phyloP scores from a whole-genome alignment of 2,329 filamentous ascomycete genomes.

The Albifimbria verrucaria region DNA sequence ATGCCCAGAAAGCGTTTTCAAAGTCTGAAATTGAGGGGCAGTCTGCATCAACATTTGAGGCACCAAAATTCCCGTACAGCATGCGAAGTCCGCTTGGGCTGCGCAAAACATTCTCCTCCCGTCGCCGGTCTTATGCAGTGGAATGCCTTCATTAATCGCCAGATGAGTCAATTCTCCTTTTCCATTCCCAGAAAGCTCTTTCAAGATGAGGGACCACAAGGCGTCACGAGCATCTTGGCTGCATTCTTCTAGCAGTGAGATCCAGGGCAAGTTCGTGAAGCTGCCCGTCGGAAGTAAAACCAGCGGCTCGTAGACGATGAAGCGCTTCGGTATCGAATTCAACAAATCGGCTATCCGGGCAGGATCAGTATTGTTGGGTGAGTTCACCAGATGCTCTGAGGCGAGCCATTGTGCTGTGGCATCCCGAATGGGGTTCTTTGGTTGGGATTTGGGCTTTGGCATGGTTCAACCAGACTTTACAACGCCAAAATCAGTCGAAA shows the following conservation, averaged over 20 bases:
- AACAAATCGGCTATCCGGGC: constrained; percentile 28
- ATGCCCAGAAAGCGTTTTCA: constrained; percentile 70
- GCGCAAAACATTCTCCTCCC: constrained; percentile 65
- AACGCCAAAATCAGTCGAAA: no score
- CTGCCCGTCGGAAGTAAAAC: constrained; percentile 57
- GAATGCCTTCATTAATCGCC: constrained; percentile 61
- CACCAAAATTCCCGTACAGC: constrained; percentile 73
- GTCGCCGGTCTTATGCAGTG: constrained; percentile 32
- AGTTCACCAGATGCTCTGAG: constrained; percentile 1
- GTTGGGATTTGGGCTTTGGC: constrained; percentile 18
- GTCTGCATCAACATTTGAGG: constrained; percentile 22
- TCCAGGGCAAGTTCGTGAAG: constrained; percentile 44
- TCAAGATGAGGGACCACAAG: constrained; percentile 50
- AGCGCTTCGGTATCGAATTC: constrained; percentile 50
- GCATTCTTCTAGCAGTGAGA: constrained; percentile 25
- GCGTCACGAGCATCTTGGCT: constrained; percentile 17
- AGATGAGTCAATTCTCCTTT: constrained; percentile 49
- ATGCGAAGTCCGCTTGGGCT: constrained; percentile 68
- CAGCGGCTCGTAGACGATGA: constrained; percentile 60
- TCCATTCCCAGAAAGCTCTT: constrained; percentile 38
- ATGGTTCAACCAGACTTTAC: no score
- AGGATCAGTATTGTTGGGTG: constrained; percentile 2
- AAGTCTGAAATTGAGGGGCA: constrained; percentile 52
- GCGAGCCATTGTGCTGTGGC: constrained; percentile 27
- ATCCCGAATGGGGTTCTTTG: constrained; percentile 25